Evolutionary conservation across 306 rosid genomes (phyloP), one percentile per base, ranked within the genome.

Genomic region (Chamaecrista fasciculata): DNA sequence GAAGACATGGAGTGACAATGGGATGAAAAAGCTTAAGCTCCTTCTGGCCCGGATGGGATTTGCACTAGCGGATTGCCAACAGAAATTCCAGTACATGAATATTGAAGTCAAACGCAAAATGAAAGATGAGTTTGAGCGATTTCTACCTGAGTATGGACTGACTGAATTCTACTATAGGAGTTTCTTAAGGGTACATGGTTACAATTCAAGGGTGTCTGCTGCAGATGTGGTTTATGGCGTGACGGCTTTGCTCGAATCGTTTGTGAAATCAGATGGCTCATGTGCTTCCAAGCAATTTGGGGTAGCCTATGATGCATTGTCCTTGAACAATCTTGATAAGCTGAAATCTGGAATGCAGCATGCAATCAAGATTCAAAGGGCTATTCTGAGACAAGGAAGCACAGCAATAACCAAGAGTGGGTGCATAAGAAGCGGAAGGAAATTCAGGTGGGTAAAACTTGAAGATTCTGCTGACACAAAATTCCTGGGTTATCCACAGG

Each of bases 221-320:
- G 99, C 99, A 12, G 99, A 94, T 78, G 97, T 94, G 57, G 99
- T 94, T n/a, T 91, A 84, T 57, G 99, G 99, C 4, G 96, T 94
- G 20, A 94, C 99, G 12, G 99, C 99, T 0, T 71, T 91, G 85
- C 91, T 94, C 1, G 99, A 94, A 55, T 94, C 97, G 6, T 94
- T 84, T 68, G 87, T 84, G 51, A 84, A 76, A 70, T 69, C 97
- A 0, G 95, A 86, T 65, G 95, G 95, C 24, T 81, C 95, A 23
- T 82, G 95, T 81, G 97, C 92, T 68, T 89, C 96, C 24, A 85
- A 76, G 75, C 92, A 94, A 69, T 94, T 89, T 26, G 86, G 90
- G 4, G 85, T 79, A 71, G 99, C 99, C n/a, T 89, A 83, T 60
- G 96, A 94, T 79, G 88, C 97, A 1, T 76, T 94, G 49, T 89